Evolutionary conservation across 2,329 filamentous ascomycete species (phyloP).

Genomic region (Orbilia quercus): DNA sequence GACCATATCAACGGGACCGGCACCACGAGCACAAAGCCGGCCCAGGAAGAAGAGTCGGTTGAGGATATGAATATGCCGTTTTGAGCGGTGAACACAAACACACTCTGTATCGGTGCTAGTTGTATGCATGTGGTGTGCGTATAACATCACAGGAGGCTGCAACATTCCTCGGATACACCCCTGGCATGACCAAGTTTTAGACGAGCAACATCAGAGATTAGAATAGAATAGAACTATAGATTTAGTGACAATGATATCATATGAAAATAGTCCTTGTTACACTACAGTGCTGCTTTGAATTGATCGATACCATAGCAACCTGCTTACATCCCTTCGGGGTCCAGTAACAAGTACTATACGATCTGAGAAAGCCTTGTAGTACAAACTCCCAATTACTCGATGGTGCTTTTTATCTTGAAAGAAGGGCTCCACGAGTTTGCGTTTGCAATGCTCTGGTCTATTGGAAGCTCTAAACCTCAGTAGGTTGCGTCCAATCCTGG

Average conservation of each 20-base stretch:
- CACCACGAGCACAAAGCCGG: conserved; percentile 47
- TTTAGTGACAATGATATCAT: not conserved
- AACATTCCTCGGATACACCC: not conserved
- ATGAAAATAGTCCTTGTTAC: too few relatives aligned
- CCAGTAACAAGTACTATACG: not conserved
- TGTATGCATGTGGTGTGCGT: not conserved
- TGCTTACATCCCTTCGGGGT: too few relatives aligned
- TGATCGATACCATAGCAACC: too few relatives aligned
- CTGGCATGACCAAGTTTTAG: conserved; percentile 1
- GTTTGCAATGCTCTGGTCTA: conserved; percentile 1
- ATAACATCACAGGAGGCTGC: not conserved
- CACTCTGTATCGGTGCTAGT: not conserved
- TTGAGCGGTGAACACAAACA: conserved; percentile 59
- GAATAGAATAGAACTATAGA: conserved; percentile 24
- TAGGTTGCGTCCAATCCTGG: conserved; percentile 24
- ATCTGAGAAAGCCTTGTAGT: too few relatives aligned
- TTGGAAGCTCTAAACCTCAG: conserved; percentile 10
- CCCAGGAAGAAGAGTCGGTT: conserved; percentile 68
- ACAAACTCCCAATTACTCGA: too few relatives aligned
- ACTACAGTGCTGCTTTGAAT: too few relatives aligned
- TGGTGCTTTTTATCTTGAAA: too few relatives aligned
- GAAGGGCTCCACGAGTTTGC: too few relatives aligned
- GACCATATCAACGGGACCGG: conserved; percentile 65
- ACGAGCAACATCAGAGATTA: conserved; percentile 2
- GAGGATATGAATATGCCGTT: conserved; percentile 76